These are phyloP conservation scores for Isabelozyma heimii DNA, from an alignment of 805 yeast genomes.

Conservation along the genomic window DNA sequence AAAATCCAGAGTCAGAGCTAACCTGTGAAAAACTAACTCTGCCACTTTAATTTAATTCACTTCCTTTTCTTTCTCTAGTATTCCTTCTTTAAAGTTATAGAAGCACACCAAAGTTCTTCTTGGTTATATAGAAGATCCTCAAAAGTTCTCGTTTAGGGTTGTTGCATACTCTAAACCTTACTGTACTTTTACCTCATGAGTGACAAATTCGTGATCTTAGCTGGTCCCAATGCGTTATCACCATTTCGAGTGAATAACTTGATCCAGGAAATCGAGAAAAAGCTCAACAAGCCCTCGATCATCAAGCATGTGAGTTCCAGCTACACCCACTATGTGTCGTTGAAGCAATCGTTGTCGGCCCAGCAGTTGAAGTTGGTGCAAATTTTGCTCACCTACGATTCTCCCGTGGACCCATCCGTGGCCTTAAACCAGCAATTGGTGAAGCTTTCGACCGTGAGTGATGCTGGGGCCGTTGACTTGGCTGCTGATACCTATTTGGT, in stretches of 20 bases:
- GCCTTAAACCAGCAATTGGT: conserved; percentile 41
- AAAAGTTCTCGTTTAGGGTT: not conserved
- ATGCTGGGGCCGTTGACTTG: conserved; percentile 12
- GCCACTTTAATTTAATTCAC: not conserved
- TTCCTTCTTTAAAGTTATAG: not conserved
- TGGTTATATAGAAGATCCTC: not conserved
- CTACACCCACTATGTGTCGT: conserved; percentile 77
- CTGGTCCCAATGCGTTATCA: conserved; percentile 91
- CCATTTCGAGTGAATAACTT: conserved; percentile 77
- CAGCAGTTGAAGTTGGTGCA: conserved; percentile 50
- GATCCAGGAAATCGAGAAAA: conserved; percentile 67
- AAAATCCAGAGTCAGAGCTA: not conserved
- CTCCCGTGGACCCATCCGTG: conserved; percentile 55
- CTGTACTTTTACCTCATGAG: conserved; percentile 1
- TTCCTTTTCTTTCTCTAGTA: not conserved
- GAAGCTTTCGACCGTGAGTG: conserved; percentile 17
- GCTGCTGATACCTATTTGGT: conserved; percentile 54
- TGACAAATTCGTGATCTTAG: conserved; percentile 46
- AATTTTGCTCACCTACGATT: conserved; percentile 71
- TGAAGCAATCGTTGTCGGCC: conserved; percentile 37
- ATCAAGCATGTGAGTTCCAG: conserved; percentile 71
- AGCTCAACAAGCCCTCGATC: conserved; percentile 58
- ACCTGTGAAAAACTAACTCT: not conserved
- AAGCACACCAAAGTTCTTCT: too few relatives aligned
- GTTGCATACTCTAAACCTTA: not conserved